Evolutionary conservation across 805 yeast species (phyloP).

Genomic region (Barnettozyma populi): DNA sequence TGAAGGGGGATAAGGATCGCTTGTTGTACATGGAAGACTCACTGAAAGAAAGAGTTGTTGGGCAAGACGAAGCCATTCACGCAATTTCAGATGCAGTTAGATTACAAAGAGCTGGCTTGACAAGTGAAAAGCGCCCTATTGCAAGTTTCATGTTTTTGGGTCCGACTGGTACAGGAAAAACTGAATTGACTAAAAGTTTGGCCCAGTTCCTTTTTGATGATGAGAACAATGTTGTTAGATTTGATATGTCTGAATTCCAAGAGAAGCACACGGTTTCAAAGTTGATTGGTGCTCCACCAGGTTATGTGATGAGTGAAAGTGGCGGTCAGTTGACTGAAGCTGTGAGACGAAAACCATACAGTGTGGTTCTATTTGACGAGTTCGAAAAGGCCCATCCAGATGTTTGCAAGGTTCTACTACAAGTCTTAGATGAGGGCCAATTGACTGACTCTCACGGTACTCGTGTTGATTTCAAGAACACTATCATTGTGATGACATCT

Average conservation of each 20-base stretch:
- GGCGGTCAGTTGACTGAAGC: constrained; percentile 97
- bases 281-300: constrained; percentile 96
- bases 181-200: constrained; percentile 87
- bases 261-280: constrained; percentile 89
- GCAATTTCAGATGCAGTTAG: constrained; percentile 93
- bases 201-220: constrained; percentile 92
- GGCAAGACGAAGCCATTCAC: constrained; percentile 91
- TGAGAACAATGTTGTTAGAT: constrained; percentile 78
- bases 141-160: constrained; percentile 96
- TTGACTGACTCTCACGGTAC: constrained; percentile 94
- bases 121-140: constrained; percentile 90
- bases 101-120: constrained; percentile 92
- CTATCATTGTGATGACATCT: constrained; percentile 94
- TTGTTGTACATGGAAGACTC: constrained; percentile 81
- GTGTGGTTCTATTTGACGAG: constrained; percentile 91
- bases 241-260: constrained; percentile 98
- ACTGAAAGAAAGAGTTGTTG: constrained; percentile 73
- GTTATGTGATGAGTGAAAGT: constrained; percentile 89
- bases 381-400: constrained; percentile 97
- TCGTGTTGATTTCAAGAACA: constrained; percentile 88
- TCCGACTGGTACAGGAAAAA: constrained; percentile 98
- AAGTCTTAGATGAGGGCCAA: constrained; percentile 92
- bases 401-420: constrained; percentile 82
- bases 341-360: constrained; percentile 88
- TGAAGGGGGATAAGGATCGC: constrained; percentile 94